These are phyloP conservation scores for Wickerhamia fluorescens DNA, from an alignment of 805 yeast genomes.

Conservation along the genomic window DNA sequence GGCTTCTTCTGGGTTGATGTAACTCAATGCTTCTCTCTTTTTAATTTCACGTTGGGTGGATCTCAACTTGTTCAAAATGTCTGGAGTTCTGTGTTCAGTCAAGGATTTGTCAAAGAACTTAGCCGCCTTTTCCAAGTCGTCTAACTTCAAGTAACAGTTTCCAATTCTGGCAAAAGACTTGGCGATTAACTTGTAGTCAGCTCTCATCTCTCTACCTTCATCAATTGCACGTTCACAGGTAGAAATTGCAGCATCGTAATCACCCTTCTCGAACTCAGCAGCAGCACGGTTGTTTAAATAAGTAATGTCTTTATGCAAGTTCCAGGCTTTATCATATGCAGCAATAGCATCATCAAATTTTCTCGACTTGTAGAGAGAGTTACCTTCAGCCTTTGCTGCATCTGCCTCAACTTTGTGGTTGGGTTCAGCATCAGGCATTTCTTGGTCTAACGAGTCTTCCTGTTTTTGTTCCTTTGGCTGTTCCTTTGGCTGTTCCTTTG, in stretches of 20 bases:
- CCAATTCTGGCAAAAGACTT: slow-evolving; percentile 93
- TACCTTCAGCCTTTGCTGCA: slow-evolving; percentile 76
- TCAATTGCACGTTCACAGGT: slow-evolving; percentile 82
- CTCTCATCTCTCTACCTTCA: slow-evolving; percentile 81
- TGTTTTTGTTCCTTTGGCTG: slow-evolving; percentile 10
- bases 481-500: slow-evolving; percentile 10
- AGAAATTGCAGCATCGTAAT: slow-evolving; percentile 73
- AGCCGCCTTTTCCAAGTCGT: slow-evolving; percentile 66
- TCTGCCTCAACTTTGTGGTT: slow-evolving; percentile 49
- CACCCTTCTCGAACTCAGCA: slow-evolving; percentile 95
- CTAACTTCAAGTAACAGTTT: slow-evolving; percentile 67
- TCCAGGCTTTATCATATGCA: slow-evolving; percentile 82
- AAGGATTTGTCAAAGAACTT: slow-evolving; percentile 80
- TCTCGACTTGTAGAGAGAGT: slow-evolving; percentile 75
- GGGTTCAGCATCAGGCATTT: slow-evolving; percentile 17
- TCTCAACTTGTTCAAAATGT: slow-evolving; percentile 80
- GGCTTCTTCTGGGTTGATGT: slow-evolving; percentile 85
- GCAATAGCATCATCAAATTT: slow-evolving; percentile 91
- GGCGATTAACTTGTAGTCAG: slow-evolving; percentile 87
- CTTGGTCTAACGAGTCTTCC: slow-evolving; percentile 38
- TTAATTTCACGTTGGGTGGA: slow-evolving; percentile 80
- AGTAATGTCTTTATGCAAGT: slow-evolving; percentile 73
- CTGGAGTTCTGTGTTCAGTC: slow-evolving; percentile 97
- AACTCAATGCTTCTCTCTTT: slow-evolving; percentile 66
- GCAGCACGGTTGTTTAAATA: slow-evolving; percentile 96